Conservation (phyloP, 1,139 yeast species). For the Sugiyamaella pinicola region DNA sequence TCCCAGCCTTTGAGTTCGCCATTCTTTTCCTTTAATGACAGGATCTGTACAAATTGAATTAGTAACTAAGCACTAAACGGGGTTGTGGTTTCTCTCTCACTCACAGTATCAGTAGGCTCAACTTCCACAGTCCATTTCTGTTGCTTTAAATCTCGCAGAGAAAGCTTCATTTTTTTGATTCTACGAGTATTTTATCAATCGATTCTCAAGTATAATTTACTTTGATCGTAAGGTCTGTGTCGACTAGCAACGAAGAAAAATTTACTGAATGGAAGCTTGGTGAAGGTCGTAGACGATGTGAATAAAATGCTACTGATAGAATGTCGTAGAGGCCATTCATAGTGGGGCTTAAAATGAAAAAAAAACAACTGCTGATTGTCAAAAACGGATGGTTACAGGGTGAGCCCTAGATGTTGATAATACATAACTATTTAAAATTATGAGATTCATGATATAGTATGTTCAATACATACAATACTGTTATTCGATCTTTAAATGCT, state of each 20-base stretch:
- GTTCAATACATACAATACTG: neutral
- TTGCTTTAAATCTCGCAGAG: constrained; percentile 90
- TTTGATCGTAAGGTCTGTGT: neutral
- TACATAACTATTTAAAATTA: neutral
- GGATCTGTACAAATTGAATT: constrained; percentile 47
- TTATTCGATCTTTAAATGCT: neutral
- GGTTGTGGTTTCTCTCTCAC: constrained; percentile 43
- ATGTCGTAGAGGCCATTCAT: no score
- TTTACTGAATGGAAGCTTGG: neutral
- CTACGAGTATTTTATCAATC: neutral
- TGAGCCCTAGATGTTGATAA: neutral
- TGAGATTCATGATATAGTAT: neutral
- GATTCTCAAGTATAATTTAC: neutral
- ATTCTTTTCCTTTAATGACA: constrained; percentile 70
- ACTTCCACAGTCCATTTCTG: constrained; percentile 81
- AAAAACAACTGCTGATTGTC: neutral
- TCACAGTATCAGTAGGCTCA: constrained; percentile 66
- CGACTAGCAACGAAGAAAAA: neutral
- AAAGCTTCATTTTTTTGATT: constrained; percentile 61
- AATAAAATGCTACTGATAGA: neutral
- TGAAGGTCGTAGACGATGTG: no score
- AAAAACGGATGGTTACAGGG: neutral
- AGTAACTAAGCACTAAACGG: neutral
- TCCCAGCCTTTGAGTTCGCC: constrained; percentile 72
- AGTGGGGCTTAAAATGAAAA: neutral